A percentile compares a stretch with the other conserved stretches of the same genome.
phyloP scores from a whole-genome alignment of 208 protist species.

The Endotrypanum monterogeii region DNA sequence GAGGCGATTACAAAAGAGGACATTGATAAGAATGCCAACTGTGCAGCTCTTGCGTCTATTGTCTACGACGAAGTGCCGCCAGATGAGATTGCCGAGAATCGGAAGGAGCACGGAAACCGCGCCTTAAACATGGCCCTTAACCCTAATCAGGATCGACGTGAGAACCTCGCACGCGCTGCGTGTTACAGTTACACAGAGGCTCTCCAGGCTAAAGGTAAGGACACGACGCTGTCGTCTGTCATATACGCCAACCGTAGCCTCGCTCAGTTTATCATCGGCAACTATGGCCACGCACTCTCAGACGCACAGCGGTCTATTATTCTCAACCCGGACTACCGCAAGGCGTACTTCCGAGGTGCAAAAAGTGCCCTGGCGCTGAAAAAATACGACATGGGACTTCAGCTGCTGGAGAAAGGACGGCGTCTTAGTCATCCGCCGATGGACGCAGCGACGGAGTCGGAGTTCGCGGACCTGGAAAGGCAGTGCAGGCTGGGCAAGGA shows the following conservation, averaged over 20 bases:
- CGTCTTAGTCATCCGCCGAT: conserved; percentile 37
- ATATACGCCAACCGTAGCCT: conserved; percentile 88
- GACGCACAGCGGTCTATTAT: conserved; percentile 85
- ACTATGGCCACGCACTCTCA: conserved; percentile 84
- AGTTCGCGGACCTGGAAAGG: conserved; percentile 69
- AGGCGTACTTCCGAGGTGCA: conserved; percentile 88
- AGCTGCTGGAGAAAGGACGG: conserved; percentile 59
- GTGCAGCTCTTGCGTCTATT: conserved; percentile 77
- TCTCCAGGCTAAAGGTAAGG: conserved; percentile 77
- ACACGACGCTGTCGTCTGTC: conserved; percentile 57
- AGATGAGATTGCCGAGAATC: conserved; percentile 83
- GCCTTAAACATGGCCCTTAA: conserved; percentile 79
- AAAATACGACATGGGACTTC: conserved; percentile 75
- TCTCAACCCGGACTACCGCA: conserved; percentile 77
- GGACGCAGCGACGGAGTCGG: conserved; percentile 29
- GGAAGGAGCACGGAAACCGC: conserved; percentile 86
- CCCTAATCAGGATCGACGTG: conserved; percentile 66
- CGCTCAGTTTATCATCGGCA: conserved; percentile 86
- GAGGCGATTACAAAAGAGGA: conserved; percentile 85
- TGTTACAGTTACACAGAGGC: conserved; percentile 88
- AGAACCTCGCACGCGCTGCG: conserved; percentile 82
- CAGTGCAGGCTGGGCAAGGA: conserved; percentile 32
- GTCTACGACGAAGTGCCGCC: conserved; percentile 87
- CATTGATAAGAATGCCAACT: conserved; percentile 74
- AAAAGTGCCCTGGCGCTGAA: conserved; percentile 67